phyloP scores from a whole-genome alignment of 225 moss, liverwort and hornwort genomes.

The Rhytidiadelphus loreus region DNA sequence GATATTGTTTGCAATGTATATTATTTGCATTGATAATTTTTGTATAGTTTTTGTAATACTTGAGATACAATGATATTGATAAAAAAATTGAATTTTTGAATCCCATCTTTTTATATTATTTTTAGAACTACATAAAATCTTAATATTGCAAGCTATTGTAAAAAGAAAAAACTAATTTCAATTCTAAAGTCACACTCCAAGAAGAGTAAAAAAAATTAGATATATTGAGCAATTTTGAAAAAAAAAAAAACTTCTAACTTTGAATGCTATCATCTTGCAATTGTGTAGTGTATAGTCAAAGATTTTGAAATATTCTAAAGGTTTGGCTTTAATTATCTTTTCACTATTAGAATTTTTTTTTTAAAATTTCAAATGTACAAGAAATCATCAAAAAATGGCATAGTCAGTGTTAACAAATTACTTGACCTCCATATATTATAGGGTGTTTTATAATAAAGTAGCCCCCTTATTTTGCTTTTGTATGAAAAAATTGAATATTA shows the following conservation, averaged over 20 bases:
- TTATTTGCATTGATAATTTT: background rate
- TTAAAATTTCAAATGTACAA: background rate
- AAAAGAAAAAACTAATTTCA: background rate
- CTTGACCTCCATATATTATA: accelerated
- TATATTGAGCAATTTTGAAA: accelerated
- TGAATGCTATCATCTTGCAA: no score
- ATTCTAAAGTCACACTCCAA: background rate
- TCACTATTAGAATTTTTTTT: background rate
- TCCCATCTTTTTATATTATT: accelerated
- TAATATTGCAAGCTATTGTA: background rate
- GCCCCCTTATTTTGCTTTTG: accelerated
- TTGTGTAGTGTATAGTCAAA: accelerated
- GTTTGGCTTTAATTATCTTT: background rate
- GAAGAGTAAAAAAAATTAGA: accelerated
- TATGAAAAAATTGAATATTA: background rate
- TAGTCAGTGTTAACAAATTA: background rate
- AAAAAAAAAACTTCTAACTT: no score
- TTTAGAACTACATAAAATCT: background rate
- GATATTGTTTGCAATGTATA: background rate
- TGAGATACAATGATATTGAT: background rate
- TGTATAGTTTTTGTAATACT: background rate
- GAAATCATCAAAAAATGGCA: background rate
- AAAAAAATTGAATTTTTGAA: background rate
- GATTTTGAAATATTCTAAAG: background rate
- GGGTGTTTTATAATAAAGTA: accelerated